Conservation (phyloP, 2,329 filamentous ascomycete genomes). For the Fusarium begoniae region DNA sequence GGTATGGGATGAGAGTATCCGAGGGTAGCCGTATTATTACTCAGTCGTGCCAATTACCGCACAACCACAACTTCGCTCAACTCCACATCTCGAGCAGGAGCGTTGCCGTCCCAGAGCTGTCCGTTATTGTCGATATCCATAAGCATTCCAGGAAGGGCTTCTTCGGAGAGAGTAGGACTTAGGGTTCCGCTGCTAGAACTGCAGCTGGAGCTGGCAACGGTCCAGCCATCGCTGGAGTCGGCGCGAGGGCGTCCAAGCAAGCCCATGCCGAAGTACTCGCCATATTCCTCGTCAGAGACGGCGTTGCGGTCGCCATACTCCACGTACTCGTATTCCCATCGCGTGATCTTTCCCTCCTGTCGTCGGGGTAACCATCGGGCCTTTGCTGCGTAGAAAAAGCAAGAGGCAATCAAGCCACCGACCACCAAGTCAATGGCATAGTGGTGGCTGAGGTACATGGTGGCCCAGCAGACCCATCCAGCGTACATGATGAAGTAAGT, state of each 20-base stretch:
- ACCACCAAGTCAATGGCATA: constrained; percentile 94
- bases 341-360: constrained; percentile 84
- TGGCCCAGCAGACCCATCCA: constrained; percentile 97
- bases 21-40: background rate
- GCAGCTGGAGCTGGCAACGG: constrained; percentile 78
- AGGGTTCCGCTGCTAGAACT: constrained; percentile 60
- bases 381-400: constrained; percentile 84
- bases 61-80: constrained; percentile 57
- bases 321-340: constrained; percentile 96
- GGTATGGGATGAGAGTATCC: constrained; percentile 23
- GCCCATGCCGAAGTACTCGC: constrained; percentile 58
- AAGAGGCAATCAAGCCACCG: constrained; percentile 80
- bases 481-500: constrained; percentile 85
- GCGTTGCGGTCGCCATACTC: constrained; percentile 75
- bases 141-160: constrained; percentile 49
- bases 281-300: constrained; percentile 57
- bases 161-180: constrained; percentile 60
- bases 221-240: constrained; percentile 86
- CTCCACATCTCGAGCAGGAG: constrained; percentile 53
- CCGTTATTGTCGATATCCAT: constrained; percentile 50
- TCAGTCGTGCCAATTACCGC: constrained; percentile 43
- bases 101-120: constrained; percentile 40
- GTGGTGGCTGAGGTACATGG: constrained; percentile 97
- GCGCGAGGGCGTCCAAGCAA: constrained; percentile 54
- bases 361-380: constrained; percentile 82